phyloP scores from a whole-genome alignment of 345 rosid genomes.

The Kernera saxatilis region DNA sequence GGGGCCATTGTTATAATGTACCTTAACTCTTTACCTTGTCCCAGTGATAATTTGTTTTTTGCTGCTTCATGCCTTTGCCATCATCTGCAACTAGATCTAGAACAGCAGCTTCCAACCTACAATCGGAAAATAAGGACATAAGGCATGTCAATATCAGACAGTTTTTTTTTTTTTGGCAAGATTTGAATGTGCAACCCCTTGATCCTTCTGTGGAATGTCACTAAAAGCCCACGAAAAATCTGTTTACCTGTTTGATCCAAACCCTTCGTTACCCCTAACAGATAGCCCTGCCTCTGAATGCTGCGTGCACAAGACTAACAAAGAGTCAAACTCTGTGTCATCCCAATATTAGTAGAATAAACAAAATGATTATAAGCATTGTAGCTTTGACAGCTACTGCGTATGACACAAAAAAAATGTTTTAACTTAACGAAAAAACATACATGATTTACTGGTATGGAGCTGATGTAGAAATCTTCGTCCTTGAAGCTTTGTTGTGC shows the following conservation, averaged over 20 bases:
- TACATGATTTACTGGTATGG: constrained; percentile 85
- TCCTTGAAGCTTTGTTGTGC: constrained; percentile 69
- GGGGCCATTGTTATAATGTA: background rate
- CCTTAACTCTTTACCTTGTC: constrained; percentile 59
- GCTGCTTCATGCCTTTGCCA: constrained; percentile 70
- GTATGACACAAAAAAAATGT: background rate
- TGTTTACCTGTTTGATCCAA: constrained; percentile 73
- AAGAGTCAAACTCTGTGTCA: constrained; percentile 17
- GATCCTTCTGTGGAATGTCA: background rate
- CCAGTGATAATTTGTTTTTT: constrained; percentile 74
- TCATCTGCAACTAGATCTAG: constrained; percentile 96
- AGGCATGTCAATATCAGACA: background rate
- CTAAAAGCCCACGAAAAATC: background rate
- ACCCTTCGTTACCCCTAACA: constrained; percentile 67
- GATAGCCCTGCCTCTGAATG: constrained; percentile 81
- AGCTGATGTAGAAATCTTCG: constrained; percentile 77
- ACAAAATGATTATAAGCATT: background rate
- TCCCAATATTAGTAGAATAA: background rate
- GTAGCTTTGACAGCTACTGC: background rate
- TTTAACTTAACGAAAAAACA: background rate
- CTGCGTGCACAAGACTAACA: constrained; percentile 37
- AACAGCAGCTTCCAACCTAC: constrained; percentile 84
- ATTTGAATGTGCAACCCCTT: background rate
- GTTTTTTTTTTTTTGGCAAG: background rate
- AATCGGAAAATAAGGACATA: background rate